Evolutionary conservation across 2,329 filamentous ascomycete species (phyloP).

Genomic region (Chrysosporium queenslandicum): DNA sequence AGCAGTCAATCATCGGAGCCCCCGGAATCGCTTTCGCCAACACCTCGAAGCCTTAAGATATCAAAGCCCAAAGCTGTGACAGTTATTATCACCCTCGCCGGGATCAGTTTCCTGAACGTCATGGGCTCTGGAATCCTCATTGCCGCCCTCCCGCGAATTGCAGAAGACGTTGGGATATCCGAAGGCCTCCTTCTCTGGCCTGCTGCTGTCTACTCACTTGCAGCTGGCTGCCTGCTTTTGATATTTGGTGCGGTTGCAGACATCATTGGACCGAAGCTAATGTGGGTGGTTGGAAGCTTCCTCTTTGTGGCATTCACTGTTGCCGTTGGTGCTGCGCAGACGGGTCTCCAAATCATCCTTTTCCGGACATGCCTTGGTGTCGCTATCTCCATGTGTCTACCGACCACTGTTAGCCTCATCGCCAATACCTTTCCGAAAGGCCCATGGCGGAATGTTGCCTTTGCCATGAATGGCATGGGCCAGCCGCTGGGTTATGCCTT

Average conservation of each 20-base stretch:
- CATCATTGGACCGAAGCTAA: conserved; percentile 38
- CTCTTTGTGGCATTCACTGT: conserved; percentile 35
- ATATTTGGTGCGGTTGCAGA: conserved; percentile 43
- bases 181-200: conserved; percentile 20
- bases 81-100: conserved; percentile 23
- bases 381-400: conserved; percentile 38
- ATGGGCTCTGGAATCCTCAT: conserved; percentile 26
- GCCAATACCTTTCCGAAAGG: conserved; percentile 38
- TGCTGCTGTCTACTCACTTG: conserved; percentile 25
- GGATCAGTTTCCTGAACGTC: conserved; percentile 26
- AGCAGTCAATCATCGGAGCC: neutral
- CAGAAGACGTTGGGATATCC: conserved; percentile 22
- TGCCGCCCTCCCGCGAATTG: conserved; percentile 24
- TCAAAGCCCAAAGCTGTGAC: conserved; percentile 15
- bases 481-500: conserved; percentile 43
- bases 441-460: conserved; percentile 41
- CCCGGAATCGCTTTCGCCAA: neutral
- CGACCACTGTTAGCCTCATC: conserved; percentile 40
- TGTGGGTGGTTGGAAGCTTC: conserved; percentile 39
- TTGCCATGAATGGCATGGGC: conserved; percentile 33
- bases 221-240: conserved; percentile 37
- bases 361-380: conserved; percentile 40
- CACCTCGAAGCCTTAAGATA: neutral
- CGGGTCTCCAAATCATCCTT: conserved; percentile 35
- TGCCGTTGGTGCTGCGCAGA: conserved; percentile 32